A percentile compares a stretch with the other conserved stretches of the same genome.
Conservation (phyloP, 2,329 filamentous ascomycete species). For the Fusarium phyllophilum region DNA sequence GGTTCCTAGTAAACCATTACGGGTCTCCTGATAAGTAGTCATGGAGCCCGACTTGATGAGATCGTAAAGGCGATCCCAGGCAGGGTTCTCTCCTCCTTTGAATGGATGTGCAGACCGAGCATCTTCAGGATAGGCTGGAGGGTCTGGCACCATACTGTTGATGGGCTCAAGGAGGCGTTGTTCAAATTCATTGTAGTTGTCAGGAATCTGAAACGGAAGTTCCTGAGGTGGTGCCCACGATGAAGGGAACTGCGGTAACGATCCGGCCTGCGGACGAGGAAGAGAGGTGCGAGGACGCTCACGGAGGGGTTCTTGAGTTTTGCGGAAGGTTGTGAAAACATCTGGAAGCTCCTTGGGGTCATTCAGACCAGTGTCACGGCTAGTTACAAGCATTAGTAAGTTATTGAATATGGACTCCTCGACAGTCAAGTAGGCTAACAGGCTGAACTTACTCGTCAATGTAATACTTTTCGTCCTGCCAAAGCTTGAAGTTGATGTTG, state of each 20-base stretch:
- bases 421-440: too few species aligned
- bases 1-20: constrained; percentile 75
- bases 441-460: constrained; percentile 75
- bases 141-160: constrained; percentile 58
- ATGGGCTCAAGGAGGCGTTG: constrained; percentile 68
- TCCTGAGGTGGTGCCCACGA: constrained; percentile 66
- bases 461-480: constrained; percentile 81
- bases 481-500: constrained; percentile 70
- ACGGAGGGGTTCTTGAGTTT: constrained; percentile 76
- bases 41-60: constrained; percentile 70
- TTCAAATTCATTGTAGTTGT: constrained; percentile 62
- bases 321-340: constrained; percentile 79
- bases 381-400: constrained; percentile 48
- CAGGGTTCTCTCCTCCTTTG: constrained; percentile 72
- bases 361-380: constrained; percentile 72
- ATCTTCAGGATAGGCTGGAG: constrained; percentile 63
- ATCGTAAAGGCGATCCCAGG: constrained; percentile 66
- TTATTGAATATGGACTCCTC: neutral
- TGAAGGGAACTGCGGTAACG: constrained; percentile 64
- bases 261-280: constrained; percentile 59
- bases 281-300: constrained; percentile 68
- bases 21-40: constrained; percentile 73
- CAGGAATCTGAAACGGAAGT: constrained; percentile 71
- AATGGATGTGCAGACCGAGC: constrained; percentile 73
- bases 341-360: constrained; percentile 72